These are phyloP conservation scores for Thraustochytrium sp. DNA, from an alignment of 352 stramenopile genomes.

Conservation along the genomic window DNA sequence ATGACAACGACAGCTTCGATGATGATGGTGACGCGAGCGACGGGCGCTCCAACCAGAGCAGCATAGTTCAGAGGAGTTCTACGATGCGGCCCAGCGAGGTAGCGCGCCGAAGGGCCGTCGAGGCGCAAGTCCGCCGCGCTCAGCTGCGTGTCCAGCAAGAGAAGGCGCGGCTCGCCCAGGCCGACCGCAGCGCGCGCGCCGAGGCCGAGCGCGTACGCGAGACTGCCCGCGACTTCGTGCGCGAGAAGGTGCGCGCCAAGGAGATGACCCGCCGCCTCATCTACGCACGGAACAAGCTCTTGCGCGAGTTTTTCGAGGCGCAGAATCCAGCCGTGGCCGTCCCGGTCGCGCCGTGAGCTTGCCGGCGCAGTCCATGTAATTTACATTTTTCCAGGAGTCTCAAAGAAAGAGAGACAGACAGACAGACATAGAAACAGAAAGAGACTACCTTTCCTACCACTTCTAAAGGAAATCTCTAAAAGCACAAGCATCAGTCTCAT, in stretches of 20 bases:
- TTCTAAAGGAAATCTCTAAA: no score
- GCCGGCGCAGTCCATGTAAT: no score
- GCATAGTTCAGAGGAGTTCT: no score
- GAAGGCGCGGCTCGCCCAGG: not conserved
- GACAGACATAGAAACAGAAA: no score
- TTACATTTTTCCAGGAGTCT: no score
- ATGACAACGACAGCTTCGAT: no score
- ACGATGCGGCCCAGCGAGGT: no score
- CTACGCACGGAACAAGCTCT: conserved; percentile 1
- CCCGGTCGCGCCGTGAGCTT: not conserved
- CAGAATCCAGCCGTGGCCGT: not conserved
- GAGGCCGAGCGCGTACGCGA: not conserved
- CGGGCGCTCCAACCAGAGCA: no score
- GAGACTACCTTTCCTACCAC: no score
- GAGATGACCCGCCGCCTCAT: not conserved
- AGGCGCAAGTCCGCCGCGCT: not conserved
- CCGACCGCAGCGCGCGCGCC: not conserved
- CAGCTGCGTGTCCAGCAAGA: not conserved
- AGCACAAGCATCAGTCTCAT: no score
- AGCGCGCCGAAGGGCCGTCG: not conserved
- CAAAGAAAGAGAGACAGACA: no score
- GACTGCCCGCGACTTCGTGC: not conserved
- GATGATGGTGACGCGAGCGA: no score
- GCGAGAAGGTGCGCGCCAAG: not conserved
- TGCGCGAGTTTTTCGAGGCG: not conserved